Evolutionary conservation across 169 alveolate genomes (phyloP).

Genomic region (Blepharisma undulans): DNA sequence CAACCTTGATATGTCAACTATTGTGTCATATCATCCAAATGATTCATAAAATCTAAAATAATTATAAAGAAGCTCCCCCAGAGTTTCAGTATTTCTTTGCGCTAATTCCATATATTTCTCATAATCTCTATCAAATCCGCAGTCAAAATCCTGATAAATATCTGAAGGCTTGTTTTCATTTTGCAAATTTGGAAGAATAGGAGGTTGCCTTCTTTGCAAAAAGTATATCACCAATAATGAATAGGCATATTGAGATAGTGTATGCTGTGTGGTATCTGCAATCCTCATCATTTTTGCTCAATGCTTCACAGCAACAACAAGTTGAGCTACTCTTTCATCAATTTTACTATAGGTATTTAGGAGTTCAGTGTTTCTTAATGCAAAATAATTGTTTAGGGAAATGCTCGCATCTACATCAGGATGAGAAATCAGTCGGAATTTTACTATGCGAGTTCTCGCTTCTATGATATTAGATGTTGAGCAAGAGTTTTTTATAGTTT

Average conservation of each 20-base stretch:
- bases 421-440: neutral
- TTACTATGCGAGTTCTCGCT: constrained; percentile 4
- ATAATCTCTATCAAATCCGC: constrained; percentile 9
- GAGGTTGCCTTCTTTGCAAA: constrained; percentile 74
- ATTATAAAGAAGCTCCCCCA: neutral
- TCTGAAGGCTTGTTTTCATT: constrained; percentile 25
- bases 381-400: constrained; percentile 78
- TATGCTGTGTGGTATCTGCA: constrained; percentile 79
- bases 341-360: constrained; percentile 74
- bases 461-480: neutral
- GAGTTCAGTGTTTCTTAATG: constrained; percentile 73
- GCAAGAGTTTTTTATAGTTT: neutral
- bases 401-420: constrained; percentile 55
- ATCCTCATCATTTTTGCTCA: constrained; percentile 80
- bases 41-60: neutral
- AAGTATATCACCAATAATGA: constrained; percentile 80
- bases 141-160: neutral
- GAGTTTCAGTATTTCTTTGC: neutral
- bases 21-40: neutral
- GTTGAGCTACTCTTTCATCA: constrained; percentile 73
- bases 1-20: neutral
- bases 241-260: constrained; percentile 81
- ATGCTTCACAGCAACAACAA: constrained; percentile 74
- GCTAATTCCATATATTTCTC: neutral
- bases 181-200: constrained; percentile 77